Conservation (phyloP, 305 asterid genomes). For the Coffea humblotiana region DNA sequence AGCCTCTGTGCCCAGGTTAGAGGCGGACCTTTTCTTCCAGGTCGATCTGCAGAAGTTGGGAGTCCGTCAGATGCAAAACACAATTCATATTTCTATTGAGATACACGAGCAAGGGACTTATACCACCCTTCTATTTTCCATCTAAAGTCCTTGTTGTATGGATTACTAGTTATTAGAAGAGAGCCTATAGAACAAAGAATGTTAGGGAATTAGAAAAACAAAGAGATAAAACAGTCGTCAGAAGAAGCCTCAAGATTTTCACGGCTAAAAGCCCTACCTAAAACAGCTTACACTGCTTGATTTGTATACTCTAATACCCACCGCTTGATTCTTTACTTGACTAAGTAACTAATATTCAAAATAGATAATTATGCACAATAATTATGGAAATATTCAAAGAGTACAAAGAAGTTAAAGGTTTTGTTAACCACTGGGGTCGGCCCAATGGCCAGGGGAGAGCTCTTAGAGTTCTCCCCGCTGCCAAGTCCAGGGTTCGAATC, state of each 20-base stretch:
- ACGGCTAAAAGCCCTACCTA: not conserved
- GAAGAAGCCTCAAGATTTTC: not conserved
- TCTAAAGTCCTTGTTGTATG: not conserved
- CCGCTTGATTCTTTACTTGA: not conserved
- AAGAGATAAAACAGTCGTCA: not conserved
- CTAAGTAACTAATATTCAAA: not conserved
- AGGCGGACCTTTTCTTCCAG: conserved; percentile 84
- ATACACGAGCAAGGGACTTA: not conserved
- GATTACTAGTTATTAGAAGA: not conserved
- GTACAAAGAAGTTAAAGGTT: not conserved
- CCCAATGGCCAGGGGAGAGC: no score
- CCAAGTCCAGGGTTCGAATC: no score
- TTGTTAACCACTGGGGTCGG: no score
- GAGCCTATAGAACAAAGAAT: not conserved
- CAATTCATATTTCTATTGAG: not conserved
- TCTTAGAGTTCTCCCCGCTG: no score
- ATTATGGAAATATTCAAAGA: not conserved
- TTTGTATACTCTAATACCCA: not conserved
- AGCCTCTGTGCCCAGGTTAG: conserved; percentile 88
- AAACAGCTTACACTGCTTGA: not conserved
- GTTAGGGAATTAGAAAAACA: not conserved
- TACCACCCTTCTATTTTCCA: not conserved
- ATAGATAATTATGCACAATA: not conserved
- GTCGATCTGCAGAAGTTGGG: conserved; percentile 61
- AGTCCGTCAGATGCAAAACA: not conserved